A percentile compares a stretch with the other conserved stretches of the same genome.
Evolutionary conservation across 331 rosid genomes (phyloP).

Genomic region (Quercus phellos): DNA sequence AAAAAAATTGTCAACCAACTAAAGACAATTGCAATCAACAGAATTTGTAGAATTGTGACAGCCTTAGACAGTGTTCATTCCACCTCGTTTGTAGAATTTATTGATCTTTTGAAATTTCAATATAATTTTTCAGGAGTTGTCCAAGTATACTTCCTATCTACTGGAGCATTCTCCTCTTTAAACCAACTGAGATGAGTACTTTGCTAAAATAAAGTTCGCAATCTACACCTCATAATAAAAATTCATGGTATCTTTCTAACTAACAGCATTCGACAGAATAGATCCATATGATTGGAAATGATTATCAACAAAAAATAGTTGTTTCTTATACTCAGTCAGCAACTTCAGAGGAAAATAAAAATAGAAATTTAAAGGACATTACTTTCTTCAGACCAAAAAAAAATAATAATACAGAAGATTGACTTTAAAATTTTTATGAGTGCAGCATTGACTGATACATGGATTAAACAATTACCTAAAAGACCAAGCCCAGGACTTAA

Average conservation of each 20-base stretch:
- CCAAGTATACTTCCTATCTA: background rate
- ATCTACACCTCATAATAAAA: background rate
- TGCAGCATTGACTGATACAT: background rate
- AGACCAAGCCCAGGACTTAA: background rate
- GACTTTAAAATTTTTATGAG: background rate
- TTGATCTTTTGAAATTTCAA: too few species aligned
- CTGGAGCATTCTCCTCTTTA: background rate
- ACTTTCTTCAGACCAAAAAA: background rate
- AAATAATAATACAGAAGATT: background rate
- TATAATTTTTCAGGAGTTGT: background rate
- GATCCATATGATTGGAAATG: background rate
- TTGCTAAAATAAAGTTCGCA: background rate
- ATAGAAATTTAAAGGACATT: background rate
- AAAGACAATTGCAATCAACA: too few species aligned
- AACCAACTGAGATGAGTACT: background rate
- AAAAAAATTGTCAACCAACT: too few species aligned
- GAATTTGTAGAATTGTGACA: too few species aligned
- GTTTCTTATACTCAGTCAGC: background rate
- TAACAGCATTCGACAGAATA: background rate
- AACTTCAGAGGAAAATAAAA: background rate
- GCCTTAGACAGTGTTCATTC: too few species aligned
- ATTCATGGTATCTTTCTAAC: background rate
- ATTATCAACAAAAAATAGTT: background rate
- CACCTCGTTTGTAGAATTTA: too few species aligned
- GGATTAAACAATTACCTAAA: background rate